Percentiles rank a stretch among this genome's conserved stretches.
These are phyloP conservation scores for Vanilla planifolia DNA, from an alignment of 106 monocot genomes.

Conservation along the genomic window DNA sequence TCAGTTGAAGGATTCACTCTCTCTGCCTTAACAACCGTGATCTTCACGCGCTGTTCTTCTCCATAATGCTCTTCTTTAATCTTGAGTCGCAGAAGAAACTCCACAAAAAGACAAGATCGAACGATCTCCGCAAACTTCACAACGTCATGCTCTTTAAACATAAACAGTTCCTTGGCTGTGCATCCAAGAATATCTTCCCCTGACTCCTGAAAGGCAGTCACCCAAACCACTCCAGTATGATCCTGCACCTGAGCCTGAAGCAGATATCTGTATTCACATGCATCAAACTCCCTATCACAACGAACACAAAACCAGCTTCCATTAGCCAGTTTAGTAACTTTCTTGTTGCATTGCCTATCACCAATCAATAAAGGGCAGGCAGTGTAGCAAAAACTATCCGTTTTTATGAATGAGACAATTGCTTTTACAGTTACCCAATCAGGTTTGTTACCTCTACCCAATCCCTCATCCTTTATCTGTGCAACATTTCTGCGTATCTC, in stretches of 20 bases:
- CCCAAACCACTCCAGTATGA: constrained; percentile 73
- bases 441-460: constrained; percentile 79
- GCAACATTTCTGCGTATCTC: constrained; percentile 65
- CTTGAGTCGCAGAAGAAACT: constrained; percentile 73
- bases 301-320: constrained; percentile 78
- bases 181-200: constrained; percentile 80
- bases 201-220: constrained; percentile 88
- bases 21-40: constrained; percentile 69
- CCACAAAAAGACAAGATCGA: constrained; percentile 46
- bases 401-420: constrained; percentile 73
- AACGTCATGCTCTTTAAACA: constrained; percentile 60
- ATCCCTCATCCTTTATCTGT: constrained; percentile 92
- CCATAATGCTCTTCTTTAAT: constrained; percentile 85
- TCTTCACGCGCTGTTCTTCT: constrained; percentile 76
- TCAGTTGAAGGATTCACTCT: constrained; percentile 66
- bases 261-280: constrained; percentile 90
- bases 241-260: constrained; percentile 95
- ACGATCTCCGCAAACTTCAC: constrained; percentile 54
- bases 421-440: constrained; percentile 93
- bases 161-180: constrained; percentile 67
- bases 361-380: constrained; percentile 77
- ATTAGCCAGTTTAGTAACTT: constrained; percentile 42
- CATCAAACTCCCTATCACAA: constrained; percentile 67
- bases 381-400: constrained; percentile 83
- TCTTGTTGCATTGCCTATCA: constrained; percentile 78